A percentile compares a stretch with the other conserved stretches of the same genome.
These are phyloP conservation scores for Pseudogymnoascus sp. DNA, from an alignment of 2,329 filamentous ascomycete species.

Conservation along the genomic window DNA sequence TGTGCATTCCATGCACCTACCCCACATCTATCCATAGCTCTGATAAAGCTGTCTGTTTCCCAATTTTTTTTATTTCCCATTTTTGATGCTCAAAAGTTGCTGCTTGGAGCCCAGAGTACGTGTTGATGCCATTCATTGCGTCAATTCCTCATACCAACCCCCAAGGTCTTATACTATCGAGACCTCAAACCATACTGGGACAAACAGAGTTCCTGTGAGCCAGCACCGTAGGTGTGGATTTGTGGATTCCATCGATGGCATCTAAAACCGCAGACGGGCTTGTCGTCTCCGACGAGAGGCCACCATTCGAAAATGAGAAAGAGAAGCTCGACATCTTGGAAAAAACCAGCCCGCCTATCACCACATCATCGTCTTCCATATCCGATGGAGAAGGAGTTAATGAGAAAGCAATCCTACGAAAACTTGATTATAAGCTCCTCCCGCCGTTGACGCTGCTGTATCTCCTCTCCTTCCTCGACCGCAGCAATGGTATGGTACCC, in stretches of 20 bases:
- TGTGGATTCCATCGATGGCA: not conserved
- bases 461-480: slow-evolving; percentile 47
- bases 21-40: not conserved
- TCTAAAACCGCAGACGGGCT: not conserved
- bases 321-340: not conserved
- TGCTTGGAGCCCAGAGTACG: not conserved
- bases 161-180: not conserved
- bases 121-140: not conserved
- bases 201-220: not conserved
- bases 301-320: not conserved
- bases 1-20: not conserved
- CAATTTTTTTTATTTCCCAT: not conserved
- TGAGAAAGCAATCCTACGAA: slow-evolving; percentile 51
- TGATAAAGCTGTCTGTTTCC: not conserved
- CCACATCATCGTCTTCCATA: not conserved
- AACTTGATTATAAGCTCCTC: slow-evolving; percentile 43
- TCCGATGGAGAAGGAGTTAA: slow-evolving; percentile 31
- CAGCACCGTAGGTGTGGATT: not conserved
- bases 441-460: slow-evolving; percentile 49
- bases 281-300: not conserved
- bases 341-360: not conserved
- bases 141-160: not conserved
- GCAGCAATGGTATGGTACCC: slow-evolving; percentile 45
- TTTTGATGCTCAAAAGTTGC: not conserved
- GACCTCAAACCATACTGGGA: not conserved